Evolutionary conservation across 2,329 filamentous ascomycete species (phyloP).

Genomic region (Neoascochyta sp.): DNA sequence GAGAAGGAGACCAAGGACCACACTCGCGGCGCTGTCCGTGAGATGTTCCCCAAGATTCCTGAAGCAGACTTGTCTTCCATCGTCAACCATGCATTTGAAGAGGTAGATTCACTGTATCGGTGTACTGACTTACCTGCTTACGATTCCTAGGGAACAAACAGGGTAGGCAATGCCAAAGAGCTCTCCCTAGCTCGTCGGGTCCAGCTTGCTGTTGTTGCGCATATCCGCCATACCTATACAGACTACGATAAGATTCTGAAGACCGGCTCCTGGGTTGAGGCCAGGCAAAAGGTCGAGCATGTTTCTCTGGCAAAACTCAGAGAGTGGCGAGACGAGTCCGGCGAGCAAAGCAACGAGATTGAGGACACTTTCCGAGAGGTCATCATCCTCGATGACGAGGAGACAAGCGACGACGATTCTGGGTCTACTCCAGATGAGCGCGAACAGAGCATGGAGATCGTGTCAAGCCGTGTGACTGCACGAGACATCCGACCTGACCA

Average conservation of each 20-base stretch:
- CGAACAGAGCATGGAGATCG: slow-evolving; percentile 32
- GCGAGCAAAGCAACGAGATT: slow-evolving; percentile 49
- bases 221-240: slow-evolving; percentile 61
- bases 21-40: slow-evolving; percentile 56
- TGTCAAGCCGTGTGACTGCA: slow-evolving; percentile 31
- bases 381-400: slow-evolving; percentile 61
- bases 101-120: slow-evolving; percentile 38
- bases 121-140: slow-evolving; percentile 9
- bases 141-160: slow-evolving; percentile 47
- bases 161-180: slow-evolving; percentile 56
- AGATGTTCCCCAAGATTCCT: slow-evolving; percentile 62
- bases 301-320: slow-evolving; percentile 55
- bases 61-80: slow-evolving; percentile 56
- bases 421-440: slow-evolving; percentile 22
- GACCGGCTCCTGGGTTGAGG: slow-evolving; percentile 52
- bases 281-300: slow-evolving; percentile 54
- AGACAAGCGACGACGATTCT: slow-evolving; percentile 45
- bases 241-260: slow-evolving; percentile 59
- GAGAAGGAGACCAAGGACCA: slow-evolving; percentile 52
- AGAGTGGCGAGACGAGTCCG: slow-evolving; percentile 60
- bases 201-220: slow-evolving; percentile 59
- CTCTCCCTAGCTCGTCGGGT: slow-evolving; percentile 55
- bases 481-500: slow-evolving; percentile 28
- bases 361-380: slow-evolving; percentile 63
- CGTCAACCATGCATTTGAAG: slow-evolving; percentile 58